phyloP scores from a whole-genome alignment of 2,329 filamentous ascomycete genomes.

The Penicillium sp. region DNA sequence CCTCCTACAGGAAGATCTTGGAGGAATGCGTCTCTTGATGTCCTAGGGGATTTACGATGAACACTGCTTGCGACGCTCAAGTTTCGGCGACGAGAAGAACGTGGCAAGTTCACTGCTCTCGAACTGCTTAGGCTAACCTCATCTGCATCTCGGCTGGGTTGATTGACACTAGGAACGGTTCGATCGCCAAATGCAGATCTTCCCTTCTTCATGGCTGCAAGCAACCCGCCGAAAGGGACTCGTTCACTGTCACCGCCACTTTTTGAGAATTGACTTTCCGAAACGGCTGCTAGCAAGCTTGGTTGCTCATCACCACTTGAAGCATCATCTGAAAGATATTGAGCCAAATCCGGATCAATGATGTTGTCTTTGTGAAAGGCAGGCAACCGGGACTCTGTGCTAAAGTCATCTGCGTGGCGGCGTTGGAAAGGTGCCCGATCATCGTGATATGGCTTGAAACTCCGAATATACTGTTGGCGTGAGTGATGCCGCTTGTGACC shows the following conservation, averaged over 20 bases:
- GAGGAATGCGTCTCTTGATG: conserved; percentile 58
- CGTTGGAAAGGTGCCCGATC: conserved; percentile 87
- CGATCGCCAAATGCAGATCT: conserved; percentile 73
- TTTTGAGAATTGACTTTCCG: conserved; percentile 61
- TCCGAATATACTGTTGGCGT: conserved; percentile 77
- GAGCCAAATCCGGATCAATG: conserved; percentile 92
- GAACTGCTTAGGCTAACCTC: conserved; percentile 64
- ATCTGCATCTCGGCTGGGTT: conserved; percentile 65
- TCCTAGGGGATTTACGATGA: conserved; percentile 71
- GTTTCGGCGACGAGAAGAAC: conserved; percentile 72
- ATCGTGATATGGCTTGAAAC: conserved; percentile 70
- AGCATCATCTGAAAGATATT: conserved; percentile 91
- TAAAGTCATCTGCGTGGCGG: conserved; percentile 66
- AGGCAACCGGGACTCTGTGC: conserved; percentile 68
- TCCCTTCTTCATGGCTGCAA: conserved; percentile 73
- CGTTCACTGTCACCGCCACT: conserved; percentile 72
- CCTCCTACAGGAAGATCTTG: conserved; percentile 34
- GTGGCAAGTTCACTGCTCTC: conserved; percentile 59
- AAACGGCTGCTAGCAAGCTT: conserved; percentile 76
- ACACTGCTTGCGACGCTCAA: conserved; percentile 78
- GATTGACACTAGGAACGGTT: conserved; percentile 69
- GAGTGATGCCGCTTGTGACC: conserved; percentile 84
- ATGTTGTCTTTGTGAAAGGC: conserved; percentile 99
- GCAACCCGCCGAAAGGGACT: conserved; percentile 68
- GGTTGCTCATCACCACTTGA: conserved; percentile 92